These are phyloP conservation scores for Boletus bicolor DNA, from an alignment of 768 basidiomycete species.

Conservation along the genomic window DNA sequence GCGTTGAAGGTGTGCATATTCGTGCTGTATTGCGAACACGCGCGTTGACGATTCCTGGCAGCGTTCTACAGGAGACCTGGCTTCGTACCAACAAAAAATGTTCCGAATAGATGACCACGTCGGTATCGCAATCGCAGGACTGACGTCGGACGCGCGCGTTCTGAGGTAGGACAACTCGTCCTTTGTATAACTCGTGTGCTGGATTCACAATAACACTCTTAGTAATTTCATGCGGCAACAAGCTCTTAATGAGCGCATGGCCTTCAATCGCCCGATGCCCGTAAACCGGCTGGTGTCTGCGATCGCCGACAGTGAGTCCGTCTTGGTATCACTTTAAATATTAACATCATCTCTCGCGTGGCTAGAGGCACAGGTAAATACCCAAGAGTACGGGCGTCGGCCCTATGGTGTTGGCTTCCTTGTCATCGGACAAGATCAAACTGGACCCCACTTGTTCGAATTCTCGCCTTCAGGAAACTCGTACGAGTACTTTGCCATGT, in stretches of 20 bases:
- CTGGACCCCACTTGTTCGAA: conserved; percentile 97
- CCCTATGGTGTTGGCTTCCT: conserved; percentile 99
- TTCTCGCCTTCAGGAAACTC: conserved; percentile 97
- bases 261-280: conserved; percentile 92
- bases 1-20: conserved; percentile 75
- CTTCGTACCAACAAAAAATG: conserved; percentile 99
- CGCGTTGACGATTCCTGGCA: conserved; percentile 32
- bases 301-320: conserved; percentile 87
- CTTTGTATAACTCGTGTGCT: background rate
- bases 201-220: conserved; percentile 5
- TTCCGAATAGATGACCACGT: conserved; percentile 99
- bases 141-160: conserved; percentile 97
- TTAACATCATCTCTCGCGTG: conserved; percentile 6
- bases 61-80: conserved; percentile 97
- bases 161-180: conserved; percentile 58
- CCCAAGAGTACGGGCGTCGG: conserved; percentile 94
- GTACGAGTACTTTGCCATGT: conserved; percentile 98
- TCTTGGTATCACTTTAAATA: background rate
- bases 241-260: conserved; percentile 93
- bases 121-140: conserved; percentile 98
- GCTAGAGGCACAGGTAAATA: conserved; percentile 95
- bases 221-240: conserved; percentile 99
- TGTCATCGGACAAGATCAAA: conserved; percentile 92
- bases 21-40: background rate
- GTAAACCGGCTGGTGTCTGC: conserved; percentile 90